Evolutionary conservation across 2,329 filamentous ascomycete genomes (phyloP).

Genomic region (Claviceps arundinis): DNA sequence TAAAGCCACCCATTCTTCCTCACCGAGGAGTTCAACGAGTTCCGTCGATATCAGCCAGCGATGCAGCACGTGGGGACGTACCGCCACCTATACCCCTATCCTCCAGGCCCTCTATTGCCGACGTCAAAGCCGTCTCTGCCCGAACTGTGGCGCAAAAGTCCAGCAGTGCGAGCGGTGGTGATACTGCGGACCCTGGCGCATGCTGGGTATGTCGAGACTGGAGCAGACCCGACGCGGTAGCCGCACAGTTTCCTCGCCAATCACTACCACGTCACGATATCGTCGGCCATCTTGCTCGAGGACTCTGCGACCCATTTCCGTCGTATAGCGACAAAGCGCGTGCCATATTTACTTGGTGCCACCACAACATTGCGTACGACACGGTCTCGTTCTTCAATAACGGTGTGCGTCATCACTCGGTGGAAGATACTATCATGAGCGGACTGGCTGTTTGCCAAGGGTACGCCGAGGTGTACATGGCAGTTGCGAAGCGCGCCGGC

Average conservation of each 20-base stretch:
- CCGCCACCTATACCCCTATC: constrained; percentile 40
- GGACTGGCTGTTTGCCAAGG: constrained; percentile 86
- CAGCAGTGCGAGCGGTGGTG: neutral
- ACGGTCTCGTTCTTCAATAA: constrained; percentile 64
- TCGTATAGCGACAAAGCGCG: constrained; percentile 84
- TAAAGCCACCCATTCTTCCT: neutral
- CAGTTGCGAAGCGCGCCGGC: constrained; percentile 65
- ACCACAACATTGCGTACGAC: constrained; percentile 87
- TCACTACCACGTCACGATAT: constrained; percentile 53
- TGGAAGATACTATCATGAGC: constrained; percentile 57
- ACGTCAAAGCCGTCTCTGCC: constrained; percentile 32
- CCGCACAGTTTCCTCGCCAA: constrained; percentile 59
- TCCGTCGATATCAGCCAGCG: constrained; percentile 2
- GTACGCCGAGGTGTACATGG: constrained; percentile 71
- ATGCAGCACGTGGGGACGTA: constrained; percentile 15
- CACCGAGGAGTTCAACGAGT: constrained; percentile 1
- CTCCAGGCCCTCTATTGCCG: constrained; percentile 37
- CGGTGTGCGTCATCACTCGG: constrained; percentile 51
- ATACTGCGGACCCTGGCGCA: constrained; percentile 11
- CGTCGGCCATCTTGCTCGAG: constrained; percentile 60
- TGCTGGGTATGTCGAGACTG: constrained; percentile 85
- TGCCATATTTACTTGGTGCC: constrained; percentile 87
- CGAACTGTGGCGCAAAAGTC: constrained; percentile 16
- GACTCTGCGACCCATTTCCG: constrained; percentile 65
- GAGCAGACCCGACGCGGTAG: constrained; percentile 65